These are phyloP conservation scores for Epichloe amarillans DNA, from an alignment of 2,329 filamentous ascomycete genomes.

Conservation along the genomic window DNA sequence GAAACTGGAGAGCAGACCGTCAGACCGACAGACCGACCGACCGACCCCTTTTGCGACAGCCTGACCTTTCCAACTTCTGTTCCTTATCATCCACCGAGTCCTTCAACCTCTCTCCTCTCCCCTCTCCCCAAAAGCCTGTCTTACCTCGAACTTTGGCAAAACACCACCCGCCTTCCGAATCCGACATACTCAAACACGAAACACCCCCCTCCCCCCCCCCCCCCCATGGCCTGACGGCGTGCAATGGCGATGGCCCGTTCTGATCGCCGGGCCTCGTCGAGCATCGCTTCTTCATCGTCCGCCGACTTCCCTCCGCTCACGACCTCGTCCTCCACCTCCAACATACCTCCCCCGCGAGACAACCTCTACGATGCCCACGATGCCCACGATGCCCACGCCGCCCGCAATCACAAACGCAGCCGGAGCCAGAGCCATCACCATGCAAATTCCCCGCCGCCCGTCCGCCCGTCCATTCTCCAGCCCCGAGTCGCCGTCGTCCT, in stretches of 20 bases:
- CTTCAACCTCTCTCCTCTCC: too few species aligned
- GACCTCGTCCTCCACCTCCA: conserved; percentile 1
- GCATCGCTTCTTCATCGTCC: conserved; percentile 6
- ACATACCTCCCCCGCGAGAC: background rate
- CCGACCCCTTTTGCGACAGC: too few species aligned
- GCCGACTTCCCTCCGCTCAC: conserved; percentile 2
- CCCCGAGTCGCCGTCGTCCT: conserved; percentile 68
- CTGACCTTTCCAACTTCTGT: too few species aligned
- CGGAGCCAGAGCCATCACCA: background rate
- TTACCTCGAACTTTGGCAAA: too few species aligned
- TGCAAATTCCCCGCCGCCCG: conserved; percentile 1
- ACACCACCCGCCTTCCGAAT: background rate
- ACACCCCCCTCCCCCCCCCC: background rate
- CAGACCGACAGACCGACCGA: too few species aligned
- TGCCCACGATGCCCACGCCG: background rate
- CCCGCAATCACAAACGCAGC: conserved; percentile 1
- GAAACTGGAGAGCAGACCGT: too few species aligned
- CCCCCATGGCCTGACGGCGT: conserved; percentile 10
- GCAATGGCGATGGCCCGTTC: conserved; percentile 11
- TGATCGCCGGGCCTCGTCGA: conserved; percentile 11
- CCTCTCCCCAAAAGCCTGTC: too few species aligned
- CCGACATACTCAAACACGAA: background rate
- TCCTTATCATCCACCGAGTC: too few species aligned
- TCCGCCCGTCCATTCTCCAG: conserved; percentile 42
- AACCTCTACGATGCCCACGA: background rate